A percentile compares a stretch with the other conserved stretches of the same genome.
Conservation (phyloP, 805 yeast species). For the Komagataella kurtzmanii region DNA sequence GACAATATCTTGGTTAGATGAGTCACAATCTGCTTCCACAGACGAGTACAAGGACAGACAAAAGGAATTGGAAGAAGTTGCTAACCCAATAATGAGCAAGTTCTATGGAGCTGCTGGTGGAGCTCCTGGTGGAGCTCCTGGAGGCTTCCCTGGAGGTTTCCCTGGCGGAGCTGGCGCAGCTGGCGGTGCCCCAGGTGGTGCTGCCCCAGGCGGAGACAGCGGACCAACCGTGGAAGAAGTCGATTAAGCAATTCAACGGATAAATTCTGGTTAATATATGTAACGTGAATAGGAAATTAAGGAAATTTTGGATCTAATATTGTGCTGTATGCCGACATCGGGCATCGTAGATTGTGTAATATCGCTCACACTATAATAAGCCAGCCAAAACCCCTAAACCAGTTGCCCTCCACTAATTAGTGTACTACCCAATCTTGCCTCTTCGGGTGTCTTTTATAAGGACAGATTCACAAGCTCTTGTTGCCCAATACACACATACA, state of each 20-base stretch:
- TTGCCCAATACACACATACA: neutral
- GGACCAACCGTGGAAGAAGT: constrained; percentile 45
- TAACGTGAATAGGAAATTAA: neutral
- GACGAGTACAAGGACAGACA: constrained; percentile 81
- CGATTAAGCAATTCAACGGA: constrained; percentile 18
- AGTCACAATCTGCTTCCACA: constrained; percentile 71
- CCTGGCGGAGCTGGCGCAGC: constrained; percentile 29
- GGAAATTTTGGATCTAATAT: neutral
- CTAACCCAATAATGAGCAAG: constrained; percentile 88
- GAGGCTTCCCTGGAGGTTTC: constrained; percentile 49
- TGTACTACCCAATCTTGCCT: neutral
- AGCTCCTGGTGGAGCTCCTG: constrained; percentile 38
- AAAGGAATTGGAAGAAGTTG: constrained; percentile 81
- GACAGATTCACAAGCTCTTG: neutral
- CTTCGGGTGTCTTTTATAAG: neutral
- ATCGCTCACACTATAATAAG: too few species aligned
- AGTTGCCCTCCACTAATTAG: neutral
- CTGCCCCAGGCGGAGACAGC: constrained; percentile 24
- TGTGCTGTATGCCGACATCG: neutral
- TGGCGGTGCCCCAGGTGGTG: constrained; percentile 43
- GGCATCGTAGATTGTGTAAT: neutral
- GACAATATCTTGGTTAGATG: constrained; percentile 75
- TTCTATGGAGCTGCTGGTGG: constrained; percentile 79
- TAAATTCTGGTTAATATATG: constrained; percentile 3
- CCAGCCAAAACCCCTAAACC: neutral